These are phyloP conservation scores for Protomyces inundatus DNA, from an alignment of 1,139 yeast species.

Conservation along the genomic window DNA sequence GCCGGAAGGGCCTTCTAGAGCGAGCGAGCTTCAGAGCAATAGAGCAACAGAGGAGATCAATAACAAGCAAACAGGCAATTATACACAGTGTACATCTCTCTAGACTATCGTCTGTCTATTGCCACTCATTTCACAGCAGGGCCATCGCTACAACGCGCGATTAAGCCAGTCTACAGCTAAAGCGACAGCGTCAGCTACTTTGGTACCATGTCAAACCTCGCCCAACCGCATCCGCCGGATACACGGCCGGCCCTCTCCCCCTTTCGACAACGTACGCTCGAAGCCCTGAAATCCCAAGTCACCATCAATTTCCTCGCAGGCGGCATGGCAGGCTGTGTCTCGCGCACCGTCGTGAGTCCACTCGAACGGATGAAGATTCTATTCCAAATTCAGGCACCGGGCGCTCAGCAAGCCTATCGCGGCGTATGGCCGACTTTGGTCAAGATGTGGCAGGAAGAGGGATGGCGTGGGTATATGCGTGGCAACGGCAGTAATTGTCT, in stretches of 20 bases:
- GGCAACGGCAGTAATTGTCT: slow-evolving; percentile 89
- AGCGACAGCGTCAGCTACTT: too few species aligned
- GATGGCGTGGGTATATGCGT: slow-evolving; percentile 77
- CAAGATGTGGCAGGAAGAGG: slow-evolving; percentile 84
- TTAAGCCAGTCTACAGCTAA: too few species aligned
- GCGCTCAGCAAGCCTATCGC: slow-evolving; percentile 47
- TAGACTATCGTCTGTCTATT: too few species aligned
- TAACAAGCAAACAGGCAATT: too few species aligned
- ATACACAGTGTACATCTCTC: too few species aligned
- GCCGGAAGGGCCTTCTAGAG: too few species aligned
- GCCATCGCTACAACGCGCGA: too few species aligned
- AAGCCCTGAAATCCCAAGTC: neutral
- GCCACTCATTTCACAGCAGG: too few species aligned
- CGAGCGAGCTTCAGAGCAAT: too few species aligned
- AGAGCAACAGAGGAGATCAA: too few species aligned
- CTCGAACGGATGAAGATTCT: slow-evolving; percentile 90
- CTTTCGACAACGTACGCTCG: neutral
- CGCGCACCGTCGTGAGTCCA: slow-evolving; percentile 90
- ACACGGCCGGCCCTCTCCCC: neutral
- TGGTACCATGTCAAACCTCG: too few species aligned
- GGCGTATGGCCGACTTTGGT: slow-evolving; percentile 73
- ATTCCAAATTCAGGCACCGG: slow-evolving; percentile 82
- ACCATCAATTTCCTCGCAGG: slow-evolving; percentile 51
- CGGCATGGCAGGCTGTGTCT: slow-evolving; percentile 85
- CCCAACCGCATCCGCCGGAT: neutral